Evolutionary conservation across 2,329 filamentous ascomycete species (phyloP).

Genomic region (Dactylonectria estremocensis): DNA sequence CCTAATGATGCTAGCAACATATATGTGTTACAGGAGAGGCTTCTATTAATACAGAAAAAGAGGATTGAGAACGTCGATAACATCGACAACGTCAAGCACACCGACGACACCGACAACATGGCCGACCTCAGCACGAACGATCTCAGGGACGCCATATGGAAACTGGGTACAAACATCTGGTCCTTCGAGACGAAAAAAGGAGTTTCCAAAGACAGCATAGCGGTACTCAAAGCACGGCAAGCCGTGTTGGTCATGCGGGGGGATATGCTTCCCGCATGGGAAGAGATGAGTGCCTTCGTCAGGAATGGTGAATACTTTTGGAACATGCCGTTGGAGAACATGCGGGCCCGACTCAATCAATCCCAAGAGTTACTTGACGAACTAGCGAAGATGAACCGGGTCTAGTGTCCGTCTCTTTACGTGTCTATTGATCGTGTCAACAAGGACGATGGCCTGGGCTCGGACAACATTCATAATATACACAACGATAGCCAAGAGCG

Average conservation of each 20-base stretch:
- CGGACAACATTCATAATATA: background rate
- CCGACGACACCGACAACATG: no score
- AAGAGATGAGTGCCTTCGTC: background rate
- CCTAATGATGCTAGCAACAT: background rate
- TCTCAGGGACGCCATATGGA: background rate
- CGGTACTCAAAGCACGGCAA: background rate
- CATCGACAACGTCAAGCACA: no score
- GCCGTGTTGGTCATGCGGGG: background rate
- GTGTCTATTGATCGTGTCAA: background rate
- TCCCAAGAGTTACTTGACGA: background rate
- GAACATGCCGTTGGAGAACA: background rate
- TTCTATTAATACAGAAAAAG: background rate
- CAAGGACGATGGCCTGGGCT: no score
- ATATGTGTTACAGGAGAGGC: background rate
- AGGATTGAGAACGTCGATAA: background rate
- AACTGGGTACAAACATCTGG: background rate
- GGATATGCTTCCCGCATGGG: slow-evolving; percentile 1
- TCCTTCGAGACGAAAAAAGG: background rate
- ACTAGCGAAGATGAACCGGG: background rate
- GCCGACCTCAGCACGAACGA: no score
- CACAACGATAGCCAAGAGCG: no score
- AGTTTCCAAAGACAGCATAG: background rate
- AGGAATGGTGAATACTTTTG: background rate
- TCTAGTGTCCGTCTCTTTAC: no score
- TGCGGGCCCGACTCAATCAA: slow-evolving; percentile 6